A percentile compares a stretch with the other conserved stretches of the same genome.
Evolutionary conservation across 306 rosid genomes (phyloP).

Genomic region (Cucurbita moschata): DNA sequence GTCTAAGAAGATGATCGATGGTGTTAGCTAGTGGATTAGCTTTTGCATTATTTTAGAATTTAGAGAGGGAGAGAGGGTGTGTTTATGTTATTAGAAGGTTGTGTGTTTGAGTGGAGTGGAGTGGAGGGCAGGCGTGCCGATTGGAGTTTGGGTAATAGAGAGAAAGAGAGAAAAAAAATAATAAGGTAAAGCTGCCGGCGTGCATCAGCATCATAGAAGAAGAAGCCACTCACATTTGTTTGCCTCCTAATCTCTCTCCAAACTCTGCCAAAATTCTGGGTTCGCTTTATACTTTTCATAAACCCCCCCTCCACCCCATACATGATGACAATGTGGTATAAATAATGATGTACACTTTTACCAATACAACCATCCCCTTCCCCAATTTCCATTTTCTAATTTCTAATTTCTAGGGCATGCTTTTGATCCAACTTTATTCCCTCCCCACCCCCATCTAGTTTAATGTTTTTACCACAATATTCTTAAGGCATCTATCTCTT

Average conservation of each 20-base stretch:
- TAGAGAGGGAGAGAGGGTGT: slow-evolving; percentile 9
- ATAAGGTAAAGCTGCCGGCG: slow-evolving; percentile 80
- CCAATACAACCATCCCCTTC: background rate
- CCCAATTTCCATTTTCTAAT: background rate
- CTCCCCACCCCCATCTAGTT: background rate
- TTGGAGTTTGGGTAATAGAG: slow-evolving; percentile 21
- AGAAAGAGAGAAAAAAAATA: slow-evolving; percentile 4
- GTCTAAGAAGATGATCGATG: slow-evolving; percentile 17
- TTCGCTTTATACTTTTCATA: slow-evolving; percentile 19
- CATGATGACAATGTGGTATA: background rate
- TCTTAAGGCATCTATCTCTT: no score
- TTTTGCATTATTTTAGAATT: slow-evolving; percentile 26
- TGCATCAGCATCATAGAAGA: slow-evolving; percentile 61
- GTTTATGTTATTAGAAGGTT: background rate
- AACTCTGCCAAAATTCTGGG: slow-evolving; percentile 53
- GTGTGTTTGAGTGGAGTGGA: slow-evolving; percentile 59
- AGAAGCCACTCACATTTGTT: slow-evolving; percentile 12
- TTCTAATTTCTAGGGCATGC: slow-evolving; percentile 5
- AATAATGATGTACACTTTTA: background rate
- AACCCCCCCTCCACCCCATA: background rate
- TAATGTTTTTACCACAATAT: background rate
- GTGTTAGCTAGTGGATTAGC: slow-evolving; percentile 52
- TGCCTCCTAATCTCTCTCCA: slow-evolving; percentile 66
- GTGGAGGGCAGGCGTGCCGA: slow-evolving; percentile 99
- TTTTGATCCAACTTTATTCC: slow-evolving; percentile 1